Conservation (phyloP, 495 filamentous ascomycete genomes). For the Talaromyces ruber region DNA sequence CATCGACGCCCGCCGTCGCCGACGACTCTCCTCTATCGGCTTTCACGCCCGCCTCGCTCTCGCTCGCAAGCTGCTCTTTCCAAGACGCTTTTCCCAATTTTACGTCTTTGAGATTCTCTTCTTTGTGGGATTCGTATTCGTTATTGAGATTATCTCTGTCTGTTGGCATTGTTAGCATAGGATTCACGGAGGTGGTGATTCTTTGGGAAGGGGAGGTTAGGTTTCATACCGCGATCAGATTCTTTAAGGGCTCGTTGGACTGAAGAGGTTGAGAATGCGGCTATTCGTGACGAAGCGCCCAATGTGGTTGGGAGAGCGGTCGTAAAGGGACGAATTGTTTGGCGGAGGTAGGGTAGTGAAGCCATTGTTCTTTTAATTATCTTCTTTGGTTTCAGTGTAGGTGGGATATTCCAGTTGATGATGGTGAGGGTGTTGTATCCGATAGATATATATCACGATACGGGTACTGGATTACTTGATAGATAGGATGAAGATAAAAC, state of each 20-base stretch:
- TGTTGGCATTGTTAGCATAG: conserved; percentile 4
- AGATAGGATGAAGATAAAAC: not conserved
- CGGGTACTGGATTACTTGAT: not conserved
- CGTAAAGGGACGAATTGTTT: conserved; percentile 13
- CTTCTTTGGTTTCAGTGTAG: not conserved
- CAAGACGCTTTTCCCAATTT: conserved; percentile 72
- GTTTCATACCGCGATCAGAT: conserved; percentile 25
- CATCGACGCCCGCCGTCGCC: conserved; percentile 39
- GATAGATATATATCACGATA: not conserved
- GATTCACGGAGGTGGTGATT: not conserved
- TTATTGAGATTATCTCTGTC: conserved; percentile 31
- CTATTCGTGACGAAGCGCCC: not conserved
- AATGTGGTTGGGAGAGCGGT: conserved; percentile 13
- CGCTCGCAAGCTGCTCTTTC: conserved; percentile 70
- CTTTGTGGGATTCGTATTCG: conserved; percentile 62
- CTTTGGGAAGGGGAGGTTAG: conserved; percentile 1
- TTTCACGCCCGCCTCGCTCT: conserved; percentile 68
- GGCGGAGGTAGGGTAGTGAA: not conserved
- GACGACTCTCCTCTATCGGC: conserved; percentile 74
- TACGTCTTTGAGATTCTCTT: conserved; percentile 57
- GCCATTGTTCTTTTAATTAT: not conserved
- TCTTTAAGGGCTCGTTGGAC: conserved; percentile 23
- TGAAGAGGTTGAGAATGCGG: conserved; percentile 22
- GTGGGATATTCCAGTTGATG: too few relatives aligned
- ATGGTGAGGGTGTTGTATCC: not conserved